Evolutionary conservation across 2,329 filamentous ascomycete genomes (phyloP).

Genomic region (Lachnum nothofagi): DNA sequence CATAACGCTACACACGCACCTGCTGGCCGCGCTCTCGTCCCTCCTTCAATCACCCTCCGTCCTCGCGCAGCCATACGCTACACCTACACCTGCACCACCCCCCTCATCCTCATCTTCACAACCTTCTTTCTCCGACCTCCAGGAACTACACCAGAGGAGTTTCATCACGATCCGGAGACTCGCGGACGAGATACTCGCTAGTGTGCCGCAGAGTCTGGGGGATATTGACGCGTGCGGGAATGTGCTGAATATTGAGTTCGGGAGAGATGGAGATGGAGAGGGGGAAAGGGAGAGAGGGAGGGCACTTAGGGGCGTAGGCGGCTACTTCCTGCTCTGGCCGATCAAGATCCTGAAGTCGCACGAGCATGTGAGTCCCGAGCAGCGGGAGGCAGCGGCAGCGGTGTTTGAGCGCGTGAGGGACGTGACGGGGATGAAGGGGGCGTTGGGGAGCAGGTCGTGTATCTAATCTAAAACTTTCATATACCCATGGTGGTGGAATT

Average conservation of each 20-base stretch:
- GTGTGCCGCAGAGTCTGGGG: slow-evolving; percentile 36
- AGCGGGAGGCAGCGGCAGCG: slow-evolving; percentile 28
- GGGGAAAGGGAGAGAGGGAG: slow-evolving; percentile 12
- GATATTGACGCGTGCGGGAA: slow-evolving; percentile 29
- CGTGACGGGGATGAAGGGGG: slow-evolving; percentile 37
- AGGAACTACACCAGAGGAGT: neutral
- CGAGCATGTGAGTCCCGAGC: slow-evolving; percentile 20
- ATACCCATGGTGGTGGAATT: neutral
- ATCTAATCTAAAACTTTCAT: slow-evolving; percentile 7
- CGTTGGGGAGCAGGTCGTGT: slow-evolving; percentile 29
- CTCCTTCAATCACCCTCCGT: neutral
- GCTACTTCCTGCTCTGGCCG: slow-evolving; percentile 38
- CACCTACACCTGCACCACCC: neutral
- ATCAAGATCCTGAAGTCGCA: slow-evolving; percentile 34
- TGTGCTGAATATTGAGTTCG: neutral
- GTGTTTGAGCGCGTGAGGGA: slow-evolving; percentile 38
- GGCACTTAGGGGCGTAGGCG: slow-evolving; percentile 32
- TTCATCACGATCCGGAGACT: slow-evolving; percentile 26
- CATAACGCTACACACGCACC: slow-evolving; percentile 35
- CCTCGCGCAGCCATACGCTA: neutral
- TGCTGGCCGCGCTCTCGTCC: slow-evolving; percentile 28
- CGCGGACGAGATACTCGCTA: slow-evolving; percentile 34
- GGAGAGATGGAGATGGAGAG: slow-evolving; percentile 11
- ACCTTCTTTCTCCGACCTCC: neutral
- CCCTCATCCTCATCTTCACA: neutral